Evolutionary conservation across 2,329 filamentous ascomycete genomes (phyloP).

Genomic region (Dactylellina haptotyla): DNA sequence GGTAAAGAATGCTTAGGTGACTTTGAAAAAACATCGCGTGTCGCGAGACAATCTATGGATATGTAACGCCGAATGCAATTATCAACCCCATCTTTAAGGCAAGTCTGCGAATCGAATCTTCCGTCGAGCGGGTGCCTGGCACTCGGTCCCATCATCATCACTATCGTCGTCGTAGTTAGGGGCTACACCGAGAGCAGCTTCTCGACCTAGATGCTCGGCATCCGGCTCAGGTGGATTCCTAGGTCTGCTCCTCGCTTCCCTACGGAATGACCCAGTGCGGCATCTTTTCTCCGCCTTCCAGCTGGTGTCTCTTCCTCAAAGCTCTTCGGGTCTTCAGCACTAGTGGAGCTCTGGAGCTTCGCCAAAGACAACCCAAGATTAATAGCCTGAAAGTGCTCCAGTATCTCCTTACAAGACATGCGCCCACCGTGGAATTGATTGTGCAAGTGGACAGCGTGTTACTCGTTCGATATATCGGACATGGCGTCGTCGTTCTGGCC

Average conservation of each 20-base stretch:
- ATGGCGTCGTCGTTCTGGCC: slow-evolving; percentile 41
- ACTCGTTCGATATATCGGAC: slow-evolving; percentile 46
- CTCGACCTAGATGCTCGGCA: slow-evolving; percentile 76
- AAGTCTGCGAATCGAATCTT: slow-evolving; percentile 45
- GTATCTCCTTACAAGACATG: slow-evolving; percentile 44
- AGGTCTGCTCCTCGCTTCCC: slow-evolving; percentile 1
- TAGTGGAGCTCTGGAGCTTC: slow-evolving; percentile 28
- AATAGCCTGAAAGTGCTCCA: slow-evolving; percentile 43
- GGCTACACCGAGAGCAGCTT: slow-evolving; percentile 70
- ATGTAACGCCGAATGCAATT: too few species aligned
- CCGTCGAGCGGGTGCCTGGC: slow-evolving; percentile 27
- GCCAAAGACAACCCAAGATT: slow-evolving; percentile 28
- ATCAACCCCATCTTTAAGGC: neutral
- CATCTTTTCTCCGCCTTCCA: slow-evolving; percentile 77
- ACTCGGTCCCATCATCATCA: slow-evolving; percentile 52
- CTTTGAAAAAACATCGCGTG: too few species aligned
- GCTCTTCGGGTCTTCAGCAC: slow-evolving; percentile 31
- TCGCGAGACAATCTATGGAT: too few species aligned
- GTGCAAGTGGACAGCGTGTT: slow-evolving; percentile 48
- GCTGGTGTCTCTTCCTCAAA: slow-evolving; percentile 76
- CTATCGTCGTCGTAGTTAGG: slow-evolving; percentile 37
- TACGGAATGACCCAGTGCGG: slow-evolving; percentile 70
- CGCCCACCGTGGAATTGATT: slow-evolving; percentile 47
- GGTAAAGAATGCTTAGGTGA: too few species aligned
- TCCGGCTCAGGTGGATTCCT: slow-evolving; percentile 69